phyloP scores from a whole-genome alignment of 495 filamentous ascomycete genomes.

The Penicillium ochrochloron region DNA sequence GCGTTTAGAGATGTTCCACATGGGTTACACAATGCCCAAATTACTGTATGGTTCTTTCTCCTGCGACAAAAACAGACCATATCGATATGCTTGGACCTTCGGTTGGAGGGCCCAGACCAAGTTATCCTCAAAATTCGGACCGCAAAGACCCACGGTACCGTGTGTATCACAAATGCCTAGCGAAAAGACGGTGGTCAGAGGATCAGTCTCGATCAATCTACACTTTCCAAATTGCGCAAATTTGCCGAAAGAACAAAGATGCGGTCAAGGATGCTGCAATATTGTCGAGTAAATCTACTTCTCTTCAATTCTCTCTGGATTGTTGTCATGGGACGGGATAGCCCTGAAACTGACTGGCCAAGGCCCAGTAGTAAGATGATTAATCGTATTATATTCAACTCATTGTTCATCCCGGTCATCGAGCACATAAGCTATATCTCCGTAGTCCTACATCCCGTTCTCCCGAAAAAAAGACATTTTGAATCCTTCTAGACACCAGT shows the following conservation, averaged over 20 bases:
- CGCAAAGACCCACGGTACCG: neutral
- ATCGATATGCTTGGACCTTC: neutral
- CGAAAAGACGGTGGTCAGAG: neutral
- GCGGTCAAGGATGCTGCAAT: neutral
- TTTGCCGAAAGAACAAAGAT: slow-evolving; percentile 36
- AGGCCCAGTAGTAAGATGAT: neutral
- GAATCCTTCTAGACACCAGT: neutral
- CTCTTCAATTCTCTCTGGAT: too few relatives aligned
- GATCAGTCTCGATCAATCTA: neutral
- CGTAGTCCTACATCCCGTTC: neutral
- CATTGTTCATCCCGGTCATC: slow-evolving; percentile 4
- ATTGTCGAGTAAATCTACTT: too few relatives aligned
- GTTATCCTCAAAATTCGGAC: neutral
- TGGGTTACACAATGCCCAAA: neutral
- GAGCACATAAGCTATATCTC: slow-evolving; percentile 12
- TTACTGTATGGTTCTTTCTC: neutral
- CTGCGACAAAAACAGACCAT: neutral
- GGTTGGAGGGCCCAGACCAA: slow-evolving; percentile 1
- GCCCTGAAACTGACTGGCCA: too few relatives aligned
- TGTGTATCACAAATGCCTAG: neutral
- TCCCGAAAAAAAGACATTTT: neutral
- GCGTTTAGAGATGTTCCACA: neutral
- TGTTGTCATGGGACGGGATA: too few relatives aligned
- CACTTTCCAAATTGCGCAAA: slow-evolving; percentile 42
- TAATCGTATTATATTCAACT: slow-evolving; percentile 7